A percentile compares a stretch with the other conserved stretches of the same genome.
Evolutionary conservation across 2,329 filamentous ascomycete genomes (phyloP).

Genomic region (Plectosphaerella plurivora): DNA sequence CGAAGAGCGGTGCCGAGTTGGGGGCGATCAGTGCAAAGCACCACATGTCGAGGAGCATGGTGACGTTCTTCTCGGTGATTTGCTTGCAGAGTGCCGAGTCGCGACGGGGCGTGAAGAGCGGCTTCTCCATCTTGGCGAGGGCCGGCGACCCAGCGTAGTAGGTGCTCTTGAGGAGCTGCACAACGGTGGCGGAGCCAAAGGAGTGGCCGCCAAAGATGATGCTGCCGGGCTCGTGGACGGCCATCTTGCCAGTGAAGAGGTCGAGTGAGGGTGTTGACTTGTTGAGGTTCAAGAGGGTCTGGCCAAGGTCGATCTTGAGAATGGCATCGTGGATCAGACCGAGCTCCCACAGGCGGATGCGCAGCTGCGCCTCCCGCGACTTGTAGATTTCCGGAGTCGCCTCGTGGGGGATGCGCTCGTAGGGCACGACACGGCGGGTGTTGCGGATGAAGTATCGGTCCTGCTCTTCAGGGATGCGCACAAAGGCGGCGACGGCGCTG

Average conservation of each 20-base stretch:
- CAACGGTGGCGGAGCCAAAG: conserved; percentile 70
- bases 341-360: conserved; percentile 75
- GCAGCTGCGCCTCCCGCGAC: conserved; percentile 65
- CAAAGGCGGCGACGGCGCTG: conserved; percentile 68
- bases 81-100: conserved; percentile 57
- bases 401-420: conserved; percentile 55
- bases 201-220: conserved; percentile 77
- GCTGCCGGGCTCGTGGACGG: conserved; percentile 66
- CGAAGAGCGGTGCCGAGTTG: conserved; percentile 58
- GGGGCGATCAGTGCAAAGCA: conserved; percentile 65
- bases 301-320: conserved; percentile 58
- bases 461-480: conserved; percentile 56
- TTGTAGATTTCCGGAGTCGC: conserved; percentile 62
- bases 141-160: conserved; percentile 57
- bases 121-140: conserved; percentile 41
- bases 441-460: conserved; percentile 27
- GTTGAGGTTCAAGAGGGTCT: conserved; percentile 48
- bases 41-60: conserved; percentile 77
- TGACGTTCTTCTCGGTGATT: conserved; percentile 61
- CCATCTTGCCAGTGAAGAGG: conserved; percentile 57
- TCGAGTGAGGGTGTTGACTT: conserved; percentile 43
- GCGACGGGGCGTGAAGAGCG: conserved; percentile 56
- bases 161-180: conserved; percentile 75
- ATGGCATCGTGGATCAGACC: conserved; percentile 66
- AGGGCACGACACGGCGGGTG: conserved; percentile 35